Evolutionary conservation across 306 rosid species (phyloP), one percentile per base, ranked within the genome.

Genomic region (Purshia tridentata): DNA sequence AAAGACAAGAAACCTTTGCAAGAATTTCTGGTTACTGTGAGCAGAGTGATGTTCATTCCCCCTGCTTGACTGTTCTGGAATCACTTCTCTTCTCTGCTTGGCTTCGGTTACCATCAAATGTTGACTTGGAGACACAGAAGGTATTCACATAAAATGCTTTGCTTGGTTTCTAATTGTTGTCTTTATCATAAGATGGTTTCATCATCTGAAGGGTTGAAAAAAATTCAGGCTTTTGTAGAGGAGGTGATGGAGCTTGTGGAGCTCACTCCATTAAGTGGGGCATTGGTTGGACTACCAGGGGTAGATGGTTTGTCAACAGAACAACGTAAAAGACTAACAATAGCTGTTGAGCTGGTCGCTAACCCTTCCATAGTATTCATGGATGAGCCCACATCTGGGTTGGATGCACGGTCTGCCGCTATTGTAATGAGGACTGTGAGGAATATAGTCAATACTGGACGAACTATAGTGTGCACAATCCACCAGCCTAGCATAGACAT

Each of bases 381-480:
- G 98, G 98, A 93, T 85, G 98, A 93, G 78, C 98, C 98, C 60
- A 93, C 98, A 40, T 93, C 98, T 20, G 98, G 98, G 74, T 81
- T 93, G 88, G 98, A 93, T 87, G 98, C 98, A 59, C 82, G 98
- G 59, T 85, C 96, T 70, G 98, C 98, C 56, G 98, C 98, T 80
- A 93, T 93, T 83, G 98, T 93, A 72, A 93, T 93, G 98, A 92
- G 98, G 80, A 93, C 98, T 46, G 98, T 93, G 75, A 93, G 98
- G 81, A 93, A 93, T 72, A 91, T 93, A 65, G 98, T 93, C 63
- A 91, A 93, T 73, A 93, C 98, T 4, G 98, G 98, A 75, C 87
- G 98, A 75, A 93, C 98, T 44, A 93, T 93, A 65, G 98, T 93
- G 42, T 93, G 98, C 92, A 93, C 98, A 29, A 93, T 93, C 74